These are phyloP conservation scores for Heteromeles arbutifolia DNA, from an alignment of 306 rosid species.

Conservation along the genomic window DNA sequence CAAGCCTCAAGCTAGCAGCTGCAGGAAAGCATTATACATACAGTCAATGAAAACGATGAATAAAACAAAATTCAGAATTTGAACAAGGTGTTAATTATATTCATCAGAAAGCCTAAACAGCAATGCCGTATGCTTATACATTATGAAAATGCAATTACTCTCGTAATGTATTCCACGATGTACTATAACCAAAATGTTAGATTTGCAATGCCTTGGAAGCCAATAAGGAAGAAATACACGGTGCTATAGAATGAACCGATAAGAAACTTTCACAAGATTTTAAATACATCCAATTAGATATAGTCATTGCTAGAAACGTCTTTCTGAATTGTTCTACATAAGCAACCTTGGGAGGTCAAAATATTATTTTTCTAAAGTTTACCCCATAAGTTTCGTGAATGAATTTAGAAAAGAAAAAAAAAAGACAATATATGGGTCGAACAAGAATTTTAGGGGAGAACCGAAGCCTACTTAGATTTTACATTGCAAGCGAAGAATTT, in stretches of 20 bases:
- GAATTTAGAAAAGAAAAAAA: not conserved
- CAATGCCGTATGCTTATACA: not conserved
- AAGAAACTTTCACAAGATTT: not conserved
- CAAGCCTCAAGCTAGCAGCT: slow-evolving; percentile 23
- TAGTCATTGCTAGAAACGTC: not conserved
- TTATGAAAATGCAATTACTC: not conserved
- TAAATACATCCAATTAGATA: not conserved
- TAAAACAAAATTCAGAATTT: not conserved
- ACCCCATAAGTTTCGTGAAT: not conserved
- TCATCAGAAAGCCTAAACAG: not conserved
- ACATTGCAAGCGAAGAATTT: not conserved
- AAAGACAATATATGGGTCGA: not conserved
- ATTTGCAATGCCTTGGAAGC: not conserved
- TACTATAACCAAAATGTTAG: not conserved
- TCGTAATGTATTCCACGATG: not conserved
- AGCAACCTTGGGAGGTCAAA: not conserved
- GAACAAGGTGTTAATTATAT: not conserved
- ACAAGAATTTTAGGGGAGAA: not conserved
- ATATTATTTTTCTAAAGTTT: too few relatives aligned
- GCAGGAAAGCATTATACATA: slow-evolving; percentile 3
- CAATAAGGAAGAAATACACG: not conserved
- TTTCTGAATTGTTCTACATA: not conserved
- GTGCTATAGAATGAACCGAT: not conserved
- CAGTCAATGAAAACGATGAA: not conserved
- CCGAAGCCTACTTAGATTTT: not conserved